phyloP scores from a whole-genome alignment of 1,284 basidiomycete species.

The Mycena citricolor region DNA sequence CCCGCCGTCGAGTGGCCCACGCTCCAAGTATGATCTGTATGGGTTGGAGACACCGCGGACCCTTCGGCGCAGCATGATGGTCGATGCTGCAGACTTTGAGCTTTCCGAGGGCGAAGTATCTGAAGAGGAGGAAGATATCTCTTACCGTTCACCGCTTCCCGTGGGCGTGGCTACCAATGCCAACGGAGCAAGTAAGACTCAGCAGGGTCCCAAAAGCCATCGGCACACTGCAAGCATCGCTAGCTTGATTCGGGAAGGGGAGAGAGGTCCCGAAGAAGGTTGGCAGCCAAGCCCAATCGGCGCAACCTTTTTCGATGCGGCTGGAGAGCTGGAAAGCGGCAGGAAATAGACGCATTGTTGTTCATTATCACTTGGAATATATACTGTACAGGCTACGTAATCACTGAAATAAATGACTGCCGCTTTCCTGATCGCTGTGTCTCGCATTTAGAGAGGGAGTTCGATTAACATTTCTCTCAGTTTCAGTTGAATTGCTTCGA shows the following conservation, averaged over 20 bases:
- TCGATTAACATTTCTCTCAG: no score
- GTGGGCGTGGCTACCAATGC: conserved; percentile 4
- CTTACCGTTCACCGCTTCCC: conserved; percentile 59
- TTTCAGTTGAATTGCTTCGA: not conserved
- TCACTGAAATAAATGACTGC: no score
- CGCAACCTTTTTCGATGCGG: conserved; percentile 34
- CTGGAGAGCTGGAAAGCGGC: conserved; percentile 22
- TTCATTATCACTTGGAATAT: not conserved
- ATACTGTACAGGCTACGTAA: no score
- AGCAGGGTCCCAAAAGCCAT: conserved; percentile 46
- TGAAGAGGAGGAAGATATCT: conserved; percentile 66
- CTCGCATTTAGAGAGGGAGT: no score
- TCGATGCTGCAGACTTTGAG: conserved; percentile 53
- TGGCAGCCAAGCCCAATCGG: conserved; percentile 65
- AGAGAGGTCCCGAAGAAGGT: conserved; percentile 67
- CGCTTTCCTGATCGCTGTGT: no score
- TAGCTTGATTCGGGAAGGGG: conserved; percentile 72
- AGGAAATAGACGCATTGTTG: conserved; percentile 12
- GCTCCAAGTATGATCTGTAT: conserved; percentile 73
- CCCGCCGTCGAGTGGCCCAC: conserved; percentile 38
- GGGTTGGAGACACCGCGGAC: conserved; percentile 56
- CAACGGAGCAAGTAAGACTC: conserved; percentile 25
- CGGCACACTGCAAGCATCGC: conserved; percentile 80
- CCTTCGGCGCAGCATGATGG: conserved; percentile 31
- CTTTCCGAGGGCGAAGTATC: conserved; percentile 51